Base-by-base conservation (phyloP, 192 early-diverging fungal species). In the Umbelopsis sp. region DNA sequence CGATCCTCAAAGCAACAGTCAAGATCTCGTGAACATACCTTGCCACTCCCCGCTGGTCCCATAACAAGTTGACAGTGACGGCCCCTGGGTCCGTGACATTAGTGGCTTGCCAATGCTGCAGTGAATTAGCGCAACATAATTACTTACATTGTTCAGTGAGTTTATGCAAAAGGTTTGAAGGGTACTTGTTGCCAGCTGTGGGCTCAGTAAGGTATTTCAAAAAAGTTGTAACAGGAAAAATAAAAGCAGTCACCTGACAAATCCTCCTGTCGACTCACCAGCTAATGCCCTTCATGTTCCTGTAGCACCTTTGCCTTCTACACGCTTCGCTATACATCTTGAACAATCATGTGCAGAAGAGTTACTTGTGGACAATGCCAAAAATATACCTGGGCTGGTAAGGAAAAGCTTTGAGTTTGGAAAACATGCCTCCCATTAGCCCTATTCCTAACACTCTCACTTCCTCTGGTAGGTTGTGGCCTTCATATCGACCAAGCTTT, bases 11-110 rank as follows among this genome's bases (percentile, higher is more conserved):
- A 35, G 27, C 30, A 16, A 27, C 25, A 9, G 33, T 47, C 18
- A 68, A 37, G 18, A 55, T 23, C 25, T 13, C 11, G 1, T 44
- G 18, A 18, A 6, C 11, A 75, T 71, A 89, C 89, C 83, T 96
- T 96, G 71, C 95, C 95, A 74, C 90, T 92, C 47, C 95, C 94
- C 11, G 94, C 95, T 33, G 96, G 95, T 23, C 96, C 96, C 94
- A 98, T 98, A 49, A 98, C 96, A 46, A 98, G 86, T 82, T 97
- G 95, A 74, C 91, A 93, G 67, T 89, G 88, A 47, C 91, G 89
- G 71, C 92, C 91, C 92, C 75, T 77, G 68, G 1, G 25, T 18
- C 0, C 25, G 46, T 49, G 5, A 9, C 9, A 21, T 35, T 23
- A 35, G 5, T 50, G 20, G 51, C 11, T 4, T 0, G 21, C n/a